A percentile compares a stretch with the other conserved stretches of the same genome.
Conservation (phyloP, 345 rosid genomes). For the Brassica juncea region DNA sequence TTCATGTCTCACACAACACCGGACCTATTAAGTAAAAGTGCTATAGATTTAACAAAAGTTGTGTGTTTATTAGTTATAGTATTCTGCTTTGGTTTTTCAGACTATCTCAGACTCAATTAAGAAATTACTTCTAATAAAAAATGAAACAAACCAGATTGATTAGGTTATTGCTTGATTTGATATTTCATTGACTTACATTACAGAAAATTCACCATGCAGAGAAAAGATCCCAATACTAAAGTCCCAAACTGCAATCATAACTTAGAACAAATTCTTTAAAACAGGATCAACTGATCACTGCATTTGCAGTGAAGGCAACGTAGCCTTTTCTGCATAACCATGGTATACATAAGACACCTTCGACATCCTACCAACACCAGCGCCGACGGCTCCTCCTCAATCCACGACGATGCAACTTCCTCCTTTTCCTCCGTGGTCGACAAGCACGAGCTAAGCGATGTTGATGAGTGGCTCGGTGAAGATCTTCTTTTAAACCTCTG, state of each 20-base stretch:
- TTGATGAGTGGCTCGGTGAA: slow-evolving; percentile 13
- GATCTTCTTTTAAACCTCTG: slow-evolving; percentile 14
- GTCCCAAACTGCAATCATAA: not conserved
- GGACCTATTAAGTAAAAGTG: no score
- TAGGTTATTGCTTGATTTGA: not conserved
- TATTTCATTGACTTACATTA: not conserved
- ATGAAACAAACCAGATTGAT: not conserved
- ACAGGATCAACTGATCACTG: not conserved
- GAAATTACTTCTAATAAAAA: no score
- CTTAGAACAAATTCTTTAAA: not conserved
- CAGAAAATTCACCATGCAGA: not conserved
- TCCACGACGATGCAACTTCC: slow-evolving; percentile 35
- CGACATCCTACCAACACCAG: slow-evolving; percentile 31
- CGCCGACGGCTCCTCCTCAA: not conserved
- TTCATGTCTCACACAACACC: no score
- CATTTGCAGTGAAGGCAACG: slow-evolving; percentile 19
- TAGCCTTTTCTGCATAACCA: slow-evolving; percentile 9
- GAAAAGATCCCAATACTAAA: not conserved
- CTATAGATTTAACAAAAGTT: no score
- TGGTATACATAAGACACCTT: slow-evolving; percentile 21
- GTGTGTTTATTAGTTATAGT: not conserved
- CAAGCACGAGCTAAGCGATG: slow-evolving; percentile 26
- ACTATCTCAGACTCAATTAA: not conserved
- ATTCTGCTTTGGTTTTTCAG: not conserved
- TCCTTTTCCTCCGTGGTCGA: slow-evolving; percentile 33